Evolutionary conservation across 495 filamentous ascomycete genomes (phyloP), one percentile per base, ranked within the genome.

Genomic region (Hyaloscypha finlandica): DNA sequence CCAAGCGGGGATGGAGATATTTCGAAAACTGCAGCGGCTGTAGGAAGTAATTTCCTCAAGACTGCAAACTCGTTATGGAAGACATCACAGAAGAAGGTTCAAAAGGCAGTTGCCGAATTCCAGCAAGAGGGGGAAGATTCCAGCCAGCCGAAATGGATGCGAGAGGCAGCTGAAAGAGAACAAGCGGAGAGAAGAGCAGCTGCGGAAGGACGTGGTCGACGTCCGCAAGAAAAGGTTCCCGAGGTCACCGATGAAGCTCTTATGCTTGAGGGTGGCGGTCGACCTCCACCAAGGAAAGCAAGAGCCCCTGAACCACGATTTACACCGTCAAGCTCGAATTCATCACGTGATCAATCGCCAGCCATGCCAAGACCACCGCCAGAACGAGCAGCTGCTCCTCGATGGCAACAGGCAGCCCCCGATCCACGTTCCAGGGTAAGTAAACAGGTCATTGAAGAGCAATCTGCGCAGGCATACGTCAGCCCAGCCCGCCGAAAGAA

Each of bases 21-120:
- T 48, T 81, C 92, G 0, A 91, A 94, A 67, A 82, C 88, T 19
- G 95, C 95, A 12, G 87, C 92, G 14, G 90, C 91, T 65, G 81
- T 97, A 73, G 90, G 95, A 20, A 90, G 83, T 37, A 96, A 86
- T 67, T 75, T 98, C 14, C 85, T 97, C 73, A 98, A 98, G 74
- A 92, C 92, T n/a, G 95, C 96, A 1, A 94, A 93, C 69, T 91
- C 90, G 3, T 76, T 98, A 3, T 99, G 95, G 95, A 99, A 97
- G 75, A 89, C 89, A 6, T 89, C 93, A 3, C 92, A 91, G 70
- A 98, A 96, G 77, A 94, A 91, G 74, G 87, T 98, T n/a, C 94
- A 96, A 73, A 93, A 93, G 75, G 95, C 92, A 16, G 92, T 99
- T 16, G 86, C 92, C 19, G 95, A 99, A 22, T 90, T 97, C 68